Evolutionary conservation across 495 filamentous ascomycete species (phyloP).

Genomic region (Chaetomium cochliodes): DNA sequence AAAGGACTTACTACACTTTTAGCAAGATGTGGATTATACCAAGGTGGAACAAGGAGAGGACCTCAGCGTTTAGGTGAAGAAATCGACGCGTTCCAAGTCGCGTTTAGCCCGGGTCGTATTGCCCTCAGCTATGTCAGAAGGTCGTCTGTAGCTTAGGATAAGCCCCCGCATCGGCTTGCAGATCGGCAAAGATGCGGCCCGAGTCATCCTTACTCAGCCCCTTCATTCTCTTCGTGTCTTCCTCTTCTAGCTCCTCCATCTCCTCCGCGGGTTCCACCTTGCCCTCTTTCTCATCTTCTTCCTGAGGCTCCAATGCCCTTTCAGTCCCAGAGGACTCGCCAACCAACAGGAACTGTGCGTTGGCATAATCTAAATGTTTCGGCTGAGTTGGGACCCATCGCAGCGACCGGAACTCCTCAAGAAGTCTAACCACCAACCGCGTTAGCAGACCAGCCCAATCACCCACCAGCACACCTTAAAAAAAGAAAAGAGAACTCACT

Average conservation of each 20-base stretch:
- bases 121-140: constrained; percentile 27
- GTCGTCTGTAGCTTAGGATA: constrained; percentile 46
- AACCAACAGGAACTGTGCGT: constrained; percentile 79
- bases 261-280: constrained; percentile 60
- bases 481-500: constrained; percentile 49
- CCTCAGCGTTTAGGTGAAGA: too few relatives aligned
- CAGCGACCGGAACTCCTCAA: constrained; percentile 69
- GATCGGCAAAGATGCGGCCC: constrained; percentile 42
- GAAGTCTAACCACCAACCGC: constrained; percentile 42
- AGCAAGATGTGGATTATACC: too few relatives aligned
- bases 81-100: background rate
- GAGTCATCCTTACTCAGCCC: constrained; percentile 39
- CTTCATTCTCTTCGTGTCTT: constrained; percentile 44
- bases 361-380: constrained; percentile 73
- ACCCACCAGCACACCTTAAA: background rate
- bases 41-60: too few relatives aligned
- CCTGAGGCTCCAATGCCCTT: constrained; percentile 59
- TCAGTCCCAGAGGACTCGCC: constrained; percentile 66
- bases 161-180: constrained; percentile 41
- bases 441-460: constrained; percentile 4
- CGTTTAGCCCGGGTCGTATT: too few relatives aligned
- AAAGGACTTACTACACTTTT: too few relatives aligned
- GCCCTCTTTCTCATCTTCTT: constrained; percentile 54
- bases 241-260: constrained; percentile 46
- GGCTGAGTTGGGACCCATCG: constrained; percentile 74